A percentile compares a stretch with the other conserved stretches of the same genome.
Evolutionary conservation across 176 grass and related monocot genomes (phyloP).

Genomic region (Cenchrus fungigraminus): DNA sequence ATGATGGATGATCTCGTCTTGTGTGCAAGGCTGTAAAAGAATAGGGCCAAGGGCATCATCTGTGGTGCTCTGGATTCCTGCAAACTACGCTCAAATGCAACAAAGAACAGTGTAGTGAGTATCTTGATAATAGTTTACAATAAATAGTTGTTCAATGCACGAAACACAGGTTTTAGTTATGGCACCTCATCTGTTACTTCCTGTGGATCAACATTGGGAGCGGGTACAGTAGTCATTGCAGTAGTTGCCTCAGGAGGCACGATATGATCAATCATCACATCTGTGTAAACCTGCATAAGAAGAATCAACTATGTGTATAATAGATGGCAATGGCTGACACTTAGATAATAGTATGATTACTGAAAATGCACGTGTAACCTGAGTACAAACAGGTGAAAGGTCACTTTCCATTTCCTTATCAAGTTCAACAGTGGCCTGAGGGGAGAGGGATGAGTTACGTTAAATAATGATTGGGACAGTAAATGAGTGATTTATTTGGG

Average conservation of each 20-base stretch:
- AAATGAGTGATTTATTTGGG: no score
- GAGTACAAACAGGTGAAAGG: neutral
- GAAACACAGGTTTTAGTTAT: no score
- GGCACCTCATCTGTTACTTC: no score
- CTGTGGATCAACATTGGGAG: neutral
- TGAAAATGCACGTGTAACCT: neutral
- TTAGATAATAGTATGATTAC: neutral
- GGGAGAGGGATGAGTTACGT: no score
- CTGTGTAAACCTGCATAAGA: neutral
- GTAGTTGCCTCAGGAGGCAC: neutral
- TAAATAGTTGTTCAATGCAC: no score
- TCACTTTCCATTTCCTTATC: neutral
- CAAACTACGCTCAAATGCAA: neutral
- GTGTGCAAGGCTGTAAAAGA: neutral
- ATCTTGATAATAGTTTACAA: no score
- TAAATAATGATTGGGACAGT: no score
- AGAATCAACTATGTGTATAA: neutral
- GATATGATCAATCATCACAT: neutral
- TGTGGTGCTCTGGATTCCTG: neutral
- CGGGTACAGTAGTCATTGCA: neutral
- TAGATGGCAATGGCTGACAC: neutral
- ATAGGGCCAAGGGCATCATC: neutral
- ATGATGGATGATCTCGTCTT: neutral
- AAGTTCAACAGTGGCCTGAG: no score
- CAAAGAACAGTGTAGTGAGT: no score